These are phyloP conservation scores for Trametes cinnabarina DNA, from an alignment of 768 basidiomycete genomes.

Conservation along the genomic window DNA sequence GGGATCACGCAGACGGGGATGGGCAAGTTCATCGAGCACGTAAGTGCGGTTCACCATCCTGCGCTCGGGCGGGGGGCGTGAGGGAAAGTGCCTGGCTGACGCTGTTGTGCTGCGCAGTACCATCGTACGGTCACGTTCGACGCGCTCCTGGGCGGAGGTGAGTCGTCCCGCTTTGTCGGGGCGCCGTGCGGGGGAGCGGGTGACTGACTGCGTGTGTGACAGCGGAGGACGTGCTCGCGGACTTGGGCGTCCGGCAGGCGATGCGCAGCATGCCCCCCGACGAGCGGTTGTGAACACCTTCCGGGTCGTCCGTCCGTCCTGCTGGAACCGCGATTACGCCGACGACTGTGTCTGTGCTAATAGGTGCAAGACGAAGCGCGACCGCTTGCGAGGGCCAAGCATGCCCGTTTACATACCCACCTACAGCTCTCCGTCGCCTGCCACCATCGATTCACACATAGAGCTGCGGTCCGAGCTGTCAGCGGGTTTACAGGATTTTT, in stretches of 20 bases:
- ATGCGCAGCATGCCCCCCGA: constrained; percentile 73
- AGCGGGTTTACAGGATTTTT: too few species aligned
- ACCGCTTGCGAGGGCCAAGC: too few species aligned
- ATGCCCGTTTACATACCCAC: too few species aligned
- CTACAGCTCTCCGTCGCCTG: too few species aligned
- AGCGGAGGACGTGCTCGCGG: constrained; percentile 75
- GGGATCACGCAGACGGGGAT: constrained; percentile 86
- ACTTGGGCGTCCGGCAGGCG: constrained; percentile 81
- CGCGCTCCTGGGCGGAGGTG: constrained; percentile 67
- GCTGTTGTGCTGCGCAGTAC: constrained; percentile 39
- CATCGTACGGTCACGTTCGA: constrained; percentile 68
- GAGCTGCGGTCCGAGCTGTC: too few species aligned
- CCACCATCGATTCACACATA: too few species aligned
- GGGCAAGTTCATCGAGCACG: constrained; percentile 75
- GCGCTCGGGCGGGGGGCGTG: neutral
- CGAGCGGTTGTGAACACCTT: constrained; percentile 46
- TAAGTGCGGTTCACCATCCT: constrained; percentile 29
- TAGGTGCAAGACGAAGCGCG: too few species aligned
- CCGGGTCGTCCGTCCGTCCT: too few species aligned
- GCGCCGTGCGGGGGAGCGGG: neutral
- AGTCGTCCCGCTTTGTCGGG: constrained; percentile 21
- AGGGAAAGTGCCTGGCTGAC: neutral
- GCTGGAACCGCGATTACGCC: too few species aligned
- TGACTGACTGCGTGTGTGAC: neutral
- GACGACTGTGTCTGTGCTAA: too few species aligned